Evolutionary conservation across 768 basidiomycete species (phyloP).

Genomic region (Termitomyces sp.): DNA sequence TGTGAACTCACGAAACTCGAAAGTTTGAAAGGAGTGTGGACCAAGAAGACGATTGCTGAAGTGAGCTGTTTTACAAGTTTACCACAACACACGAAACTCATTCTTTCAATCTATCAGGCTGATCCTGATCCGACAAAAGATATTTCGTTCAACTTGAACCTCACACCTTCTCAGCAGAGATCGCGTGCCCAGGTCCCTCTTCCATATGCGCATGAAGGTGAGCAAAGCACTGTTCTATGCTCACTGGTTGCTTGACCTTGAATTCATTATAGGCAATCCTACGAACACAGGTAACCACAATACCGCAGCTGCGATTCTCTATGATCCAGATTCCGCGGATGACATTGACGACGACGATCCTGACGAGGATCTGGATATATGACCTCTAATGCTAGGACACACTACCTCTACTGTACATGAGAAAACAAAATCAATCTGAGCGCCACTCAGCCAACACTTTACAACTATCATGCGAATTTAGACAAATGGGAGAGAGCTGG

Average conservation of each 20-base stretch:
- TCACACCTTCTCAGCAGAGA: constrained; percentile 78
- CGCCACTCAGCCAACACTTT: neutral
- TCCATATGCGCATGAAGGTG: constrained; percentile 88
- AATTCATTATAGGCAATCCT: constrained; percentile 27
- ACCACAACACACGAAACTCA: neutral
- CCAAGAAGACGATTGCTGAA: constrained; percentile 28
- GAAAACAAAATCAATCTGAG: neutral
- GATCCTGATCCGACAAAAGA: constrained; percentile 59
- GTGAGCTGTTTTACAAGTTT: constrained; percentile 18
- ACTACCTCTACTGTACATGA: neutral
- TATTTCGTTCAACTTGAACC: constrained; percentile 82
- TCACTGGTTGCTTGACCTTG: neutral
- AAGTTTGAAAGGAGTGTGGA: constrained; percentile 44
- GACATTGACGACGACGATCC: constrained; percentile 96
- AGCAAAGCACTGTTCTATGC: constrained; percentile 4
- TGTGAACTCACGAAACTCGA: constrained; percentile 49
- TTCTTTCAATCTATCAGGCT: constrained; percentile 18
- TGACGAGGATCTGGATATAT: constrained; percentile 91
- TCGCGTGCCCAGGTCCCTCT: constrained; percentile 80
- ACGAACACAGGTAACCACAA: constrained; percentile 14
- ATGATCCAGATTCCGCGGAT: constrained; percentile 91
- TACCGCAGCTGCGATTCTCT: constrained; percentile 56
- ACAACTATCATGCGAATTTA: constrained; percentile 1
- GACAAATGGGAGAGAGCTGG: constrained; percentile 23
- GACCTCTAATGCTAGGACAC: constrained; percentile 1